These are phyloP conservation scores for Tolypocladium endophyticum DNA, from an alignment of 2,329 filamentous ascomycete species.

Conservation along the genomic window DNA sequence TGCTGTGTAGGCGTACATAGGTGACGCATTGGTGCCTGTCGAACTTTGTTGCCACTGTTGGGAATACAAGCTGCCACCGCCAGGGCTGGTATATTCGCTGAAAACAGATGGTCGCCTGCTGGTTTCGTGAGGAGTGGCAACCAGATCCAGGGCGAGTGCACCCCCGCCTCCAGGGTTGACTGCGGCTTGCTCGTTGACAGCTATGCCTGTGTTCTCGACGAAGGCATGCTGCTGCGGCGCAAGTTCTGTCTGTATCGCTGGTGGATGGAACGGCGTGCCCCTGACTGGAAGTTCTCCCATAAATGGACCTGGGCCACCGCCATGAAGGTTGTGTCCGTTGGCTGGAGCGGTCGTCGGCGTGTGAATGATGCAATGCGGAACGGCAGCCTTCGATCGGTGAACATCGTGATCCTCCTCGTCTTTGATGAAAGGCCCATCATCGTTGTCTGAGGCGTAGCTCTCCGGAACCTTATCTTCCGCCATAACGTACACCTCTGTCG, in stretches of 20 bases:
- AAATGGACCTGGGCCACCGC: slow-evolving; percentile 22
- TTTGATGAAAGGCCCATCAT: slow-evolving; percentile 29
- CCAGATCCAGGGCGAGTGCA: slow-evolving; percentile 33
- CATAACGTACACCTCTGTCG: slow-evolving; percentile 38
- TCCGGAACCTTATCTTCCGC: slow-evolving; percentile 40
- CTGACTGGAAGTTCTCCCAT: slow-evolving; percentile 35
- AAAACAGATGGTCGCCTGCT: slow-evolving; percentile 35
- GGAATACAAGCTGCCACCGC: slow-evolving; percentile 27
- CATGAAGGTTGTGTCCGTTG: slow-evolving; percentile 19
- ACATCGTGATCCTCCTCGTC: slow-evolving; percentile 31
- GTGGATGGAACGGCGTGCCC: slow-evolving; percentile 25
- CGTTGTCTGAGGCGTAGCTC: slow-evolving; percentile 36
- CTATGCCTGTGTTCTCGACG: slow-evolving; percentile 24
- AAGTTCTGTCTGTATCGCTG: slow-evolving; percentile 32
- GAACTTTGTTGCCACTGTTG: slow-evolving; percentile 34
- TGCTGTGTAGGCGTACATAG: slow-evolving; percentile 35
- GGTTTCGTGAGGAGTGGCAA: slow-evolving; percentile 31
- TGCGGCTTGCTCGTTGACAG: slow-evolving; percentile 20
- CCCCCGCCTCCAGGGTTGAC: slow-evolving; percentile 22
- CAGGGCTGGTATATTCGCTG: slow-evolving; percentile 33
- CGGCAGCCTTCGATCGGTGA: slow-evolving; percentile 22
- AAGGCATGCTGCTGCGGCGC: slow-evolving; percentile 28
- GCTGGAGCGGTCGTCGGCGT: slow-evolving; percentile 25
- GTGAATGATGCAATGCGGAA: slow-evolving; percentile 23
- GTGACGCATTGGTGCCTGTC: slow-evolving; percentile 26